phyloP scores from a whole-genome alignment of 208 protist species.

The Leishmania turanica region DNA sequence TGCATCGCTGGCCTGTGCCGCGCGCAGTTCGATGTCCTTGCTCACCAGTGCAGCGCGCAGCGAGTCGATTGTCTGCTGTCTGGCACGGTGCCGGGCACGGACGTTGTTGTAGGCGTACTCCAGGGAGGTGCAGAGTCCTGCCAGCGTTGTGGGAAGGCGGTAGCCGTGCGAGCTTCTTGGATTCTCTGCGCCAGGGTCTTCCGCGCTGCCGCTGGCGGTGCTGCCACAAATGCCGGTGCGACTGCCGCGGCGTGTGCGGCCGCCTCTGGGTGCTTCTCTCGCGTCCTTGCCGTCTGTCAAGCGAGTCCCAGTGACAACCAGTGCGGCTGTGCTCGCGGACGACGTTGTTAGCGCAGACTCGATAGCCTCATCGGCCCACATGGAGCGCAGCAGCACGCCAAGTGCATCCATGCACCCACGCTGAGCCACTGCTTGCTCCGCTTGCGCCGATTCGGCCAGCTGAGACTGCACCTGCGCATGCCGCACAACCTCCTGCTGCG shows the following conservation, averaged over 20 bases:
- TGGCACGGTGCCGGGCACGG: conserved; percentile 15
- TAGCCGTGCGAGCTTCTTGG: neutral
- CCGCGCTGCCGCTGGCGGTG: neutral
- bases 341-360: neutral
- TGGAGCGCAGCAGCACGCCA: conserved; percentile 31
- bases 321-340: neutral
- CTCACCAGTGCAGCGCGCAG: conserved; percentile 20
- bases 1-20: conserved; percentile 30
- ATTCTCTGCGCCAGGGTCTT: neutral
- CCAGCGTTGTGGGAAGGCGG: conserved; percentile 31
- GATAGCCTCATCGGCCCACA: conserved; percentile 44
- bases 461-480: conserved; percentile 32
- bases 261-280: neutral
- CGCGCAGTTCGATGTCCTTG: conserved; percentile 30
- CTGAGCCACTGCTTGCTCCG: conserved; percentile 28
- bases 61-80: conserved; percentile 22
- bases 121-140: conserved; percentile 31
- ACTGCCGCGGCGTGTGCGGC: neutral
- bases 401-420: conserved; percentile 32
- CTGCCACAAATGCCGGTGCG: neutral
- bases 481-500: conserved; percentile 19
- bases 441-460: conserved; percentile 27
- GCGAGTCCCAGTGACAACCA: neutral
- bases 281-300: neutral
- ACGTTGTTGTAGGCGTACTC: conserved; percentile 32